Evolutionary conservation across 345 rosid species (phyloP).

Genomic region (Zanthoxylum bungeanum): DNA sequence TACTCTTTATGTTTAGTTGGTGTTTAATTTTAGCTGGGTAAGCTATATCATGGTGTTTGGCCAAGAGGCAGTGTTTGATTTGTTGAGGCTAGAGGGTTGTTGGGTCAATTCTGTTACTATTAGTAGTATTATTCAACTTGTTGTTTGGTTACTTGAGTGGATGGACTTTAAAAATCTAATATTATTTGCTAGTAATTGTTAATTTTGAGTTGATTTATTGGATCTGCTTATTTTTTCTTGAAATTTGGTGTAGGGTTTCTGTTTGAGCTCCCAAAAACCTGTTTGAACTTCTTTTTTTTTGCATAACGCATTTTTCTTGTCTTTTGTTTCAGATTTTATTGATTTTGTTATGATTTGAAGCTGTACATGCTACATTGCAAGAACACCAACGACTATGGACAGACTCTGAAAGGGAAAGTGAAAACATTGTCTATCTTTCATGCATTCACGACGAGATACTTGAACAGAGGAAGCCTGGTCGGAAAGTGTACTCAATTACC

Average conservation of each 20-base stretch:
- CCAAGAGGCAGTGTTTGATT: too few species aligned
- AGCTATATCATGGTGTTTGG: too few species aligned
- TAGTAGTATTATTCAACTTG: too few species aligned
- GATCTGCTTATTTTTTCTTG: conserved; percentile 16
- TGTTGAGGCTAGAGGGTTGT: too few species aligned
- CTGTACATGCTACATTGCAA: too few species aligned
- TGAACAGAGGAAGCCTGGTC: conserved; percentile 85
- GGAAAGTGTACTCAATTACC: too few species aligned
- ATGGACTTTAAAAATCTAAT: conserved; percentile 9
- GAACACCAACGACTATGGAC: conserved; percentile 34
- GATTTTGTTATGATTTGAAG: conserved; percentile 45
- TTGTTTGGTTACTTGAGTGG: too few species aligned
- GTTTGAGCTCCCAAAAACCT: neutral
- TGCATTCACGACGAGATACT: conserved; percentile 95
- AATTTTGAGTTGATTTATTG: conserved; percentile 2
- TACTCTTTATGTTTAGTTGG: too few species aligned
- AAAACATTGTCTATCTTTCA: conserved; percentile 61
- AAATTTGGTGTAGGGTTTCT: neutral
- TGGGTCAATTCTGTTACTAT: too few species aligned
- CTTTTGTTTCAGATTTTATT: conserved; percentile 55
- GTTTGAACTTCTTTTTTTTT: neutral
- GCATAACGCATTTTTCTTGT: neutral
- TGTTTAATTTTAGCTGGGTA: too few species aligned
- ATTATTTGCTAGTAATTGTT: conserved; percentile 15
- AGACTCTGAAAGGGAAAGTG: conserved; percentile 39